phyloP scores from a whole-genome alignment of 768 basidiomycete species.

The Strobilomyces echinocephalus region DNA sequence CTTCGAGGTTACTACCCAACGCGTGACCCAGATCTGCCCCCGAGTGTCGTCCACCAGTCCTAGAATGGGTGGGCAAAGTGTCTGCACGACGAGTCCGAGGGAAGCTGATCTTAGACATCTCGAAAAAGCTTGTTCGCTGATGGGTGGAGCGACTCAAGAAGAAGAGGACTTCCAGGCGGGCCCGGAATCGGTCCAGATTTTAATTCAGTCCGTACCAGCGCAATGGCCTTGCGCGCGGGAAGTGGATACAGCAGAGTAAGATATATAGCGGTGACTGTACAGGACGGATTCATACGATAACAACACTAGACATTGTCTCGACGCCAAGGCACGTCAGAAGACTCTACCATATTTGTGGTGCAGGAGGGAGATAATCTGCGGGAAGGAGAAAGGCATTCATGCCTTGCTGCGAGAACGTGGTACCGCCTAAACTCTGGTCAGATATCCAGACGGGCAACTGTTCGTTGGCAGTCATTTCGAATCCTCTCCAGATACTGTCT shows the following conservation, averaged over 20 bases:
- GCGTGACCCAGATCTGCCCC: not conserved
- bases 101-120: not conserved
- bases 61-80: not conserved
- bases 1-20: conserved; percentile 6
- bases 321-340: not conserved
- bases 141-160: not conserved
- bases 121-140: conserved; percentile 7
- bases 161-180: not conserved
- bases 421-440: conserved; percentile 75
- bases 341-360: conserved; percentile 70
- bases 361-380: conserved; percentile 63
- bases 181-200: conserved; percentile 4
- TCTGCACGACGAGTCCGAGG: not conserved
- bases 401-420: conserved; percentile 71
- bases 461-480: conserved; percentile 66
- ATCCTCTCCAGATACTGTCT: conserved; percentile 72
- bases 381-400: conserved; percentile 85
- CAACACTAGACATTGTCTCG: conserved; percentile 12
- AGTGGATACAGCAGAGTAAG: conserved; percentile 5
- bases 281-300: conserved; percentile 20
- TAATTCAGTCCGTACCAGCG: conserved; percentile 5
- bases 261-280: conserved; percentile 24
- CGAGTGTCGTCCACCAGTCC: not conserved
- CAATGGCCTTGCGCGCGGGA: too few relatives aligned
- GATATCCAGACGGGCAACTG: conserved; percentile 84